Percentiles rank a stretch among this genome's conserved stretches.
Evolutionary conservation across 2,329 filamentous ascomycete genomes (phyloP).

Genomic region (Fusarium praegraminearum): DNA sequence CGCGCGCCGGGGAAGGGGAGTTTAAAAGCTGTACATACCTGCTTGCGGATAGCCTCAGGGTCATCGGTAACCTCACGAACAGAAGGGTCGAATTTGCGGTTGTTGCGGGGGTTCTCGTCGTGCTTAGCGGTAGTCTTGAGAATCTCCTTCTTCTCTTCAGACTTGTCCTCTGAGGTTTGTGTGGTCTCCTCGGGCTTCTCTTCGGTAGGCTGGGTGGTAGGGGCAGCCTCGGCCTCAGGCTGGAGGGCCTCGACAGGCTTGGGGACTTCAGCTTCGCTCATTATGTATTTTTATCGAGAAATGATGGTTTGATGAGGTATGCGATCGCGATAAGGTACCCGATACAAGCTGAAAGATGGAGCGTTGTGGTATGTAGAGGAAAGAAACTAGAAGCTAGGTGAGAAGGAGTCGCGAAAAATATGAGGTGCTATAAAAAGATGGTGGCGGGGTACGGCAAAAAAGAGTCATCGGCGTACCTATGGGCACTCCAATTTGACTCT

Average conservation of each 20-base stretch:
- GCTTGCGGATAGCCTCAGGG: conserved; percentile 82
- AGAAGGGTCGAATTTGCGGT: conserved; percentile 78
- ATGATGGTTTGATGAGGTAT: conserved; percentile 6
- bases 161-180: conserved; percentile 44
- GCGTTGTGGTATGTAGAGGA: conserved; percentile 7
- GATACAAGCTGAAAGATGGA: conserved; percentile 5
- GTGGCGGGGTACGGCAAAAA: conserved; percentile 47
- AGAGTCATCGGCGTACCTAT: conserved; percentile 45
- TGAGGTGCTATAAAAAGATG: conserved; percentile 30
- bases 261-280: conserved; percentile 56
- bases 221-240: conserved; percentile 47
- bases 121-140: conserved; percentile 60
- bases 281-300: conserved; percentile 43
- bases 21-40: conserved; percentile 63
- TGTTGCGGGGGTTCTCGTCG: conserved; percentile 61
- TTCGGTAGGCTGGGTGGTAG: conserved; percentile 44
- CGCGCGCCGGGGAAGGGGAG: not conserved
- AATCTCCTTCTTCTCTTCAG: conserved; percentile 50
- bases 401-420: conserved; percentile 43
- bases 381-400: conserved; percentile 30
- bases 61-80: conserved; percentile 78
- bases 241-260: conserved; percentile 56
- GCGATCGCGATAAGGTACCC: conserved; percentile 28
- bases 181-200: conserved; percentile 47
- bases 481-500: not conserved